phyloP scores from a whole-genome alignment of 257 asterid genomes.

The Paulownia fortunei region DNA sequence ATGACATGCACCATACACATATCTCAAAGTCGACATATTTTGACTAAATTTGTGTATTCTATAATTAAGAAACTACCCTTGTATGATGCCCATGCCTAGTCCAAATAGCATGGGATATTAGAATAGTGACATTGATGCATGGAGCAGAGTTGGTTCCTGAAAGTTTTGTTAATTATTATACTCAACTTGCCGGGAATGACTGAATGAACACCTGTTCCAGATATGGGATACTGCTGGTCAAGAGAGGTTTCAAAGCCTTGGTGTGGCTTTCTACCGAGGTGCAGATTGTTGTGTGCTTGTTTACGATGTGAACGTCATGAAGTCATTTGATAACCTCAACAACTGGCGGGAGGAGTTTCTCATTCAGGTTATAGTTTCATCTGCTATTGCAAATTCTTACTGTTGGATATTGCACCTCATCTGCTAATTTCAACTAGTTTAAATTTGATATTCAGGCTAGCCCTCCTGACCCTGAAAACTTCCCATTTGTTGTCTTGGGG shows the following conservation, averaged over 20 bases:
- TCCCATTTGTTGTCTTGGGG: conserved; percentile 65
- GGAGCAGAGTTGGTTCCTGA: neutral
- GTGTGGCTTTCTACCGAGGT: conserved; percentile 74
- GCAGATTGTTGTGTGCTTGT: conserved; percentile 64
- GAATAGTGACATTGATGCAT: neutral
- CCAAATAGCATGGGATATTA: neutral
- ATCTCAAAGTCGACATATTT: neutral
- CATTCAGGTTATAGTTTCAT: conserved; percentile 52
- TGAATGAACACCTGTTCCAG: conserved; percentile 31
- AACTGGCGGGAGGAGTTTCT: conserved; percentile 74
- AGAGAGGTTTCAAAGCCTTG: conserved; percentile 77
- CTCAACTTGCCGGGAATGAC: neutral
- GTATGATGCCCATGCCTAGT: neutral
- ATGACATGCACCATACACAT: neutral
- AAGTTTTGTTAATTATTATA: neutral
- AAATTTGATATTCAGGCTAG: conserved; percentile 52
- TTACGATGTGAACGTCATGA: conserved; percentile 31
- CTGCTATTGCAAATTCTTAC: conserved; percentile 16
- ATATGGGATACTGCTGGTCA: conserved; percentile 85
- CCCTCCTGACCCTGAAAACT: conserved; percentile 65
- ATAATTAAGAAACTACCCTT: too few relatives aligned
- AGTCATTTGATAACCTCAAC: conserved; percentile 57
- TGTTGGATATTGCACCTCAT: conserved; percentile 4
- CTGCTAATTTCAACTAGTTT: conserved; percentile 6
- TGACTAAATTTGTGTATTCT: neutral